Percentiles rank a stretch among this genome's conserved stretches.
Conservation (phyloP, 75 land plant genomes). For the Ceratopteris richardii region DNA sequence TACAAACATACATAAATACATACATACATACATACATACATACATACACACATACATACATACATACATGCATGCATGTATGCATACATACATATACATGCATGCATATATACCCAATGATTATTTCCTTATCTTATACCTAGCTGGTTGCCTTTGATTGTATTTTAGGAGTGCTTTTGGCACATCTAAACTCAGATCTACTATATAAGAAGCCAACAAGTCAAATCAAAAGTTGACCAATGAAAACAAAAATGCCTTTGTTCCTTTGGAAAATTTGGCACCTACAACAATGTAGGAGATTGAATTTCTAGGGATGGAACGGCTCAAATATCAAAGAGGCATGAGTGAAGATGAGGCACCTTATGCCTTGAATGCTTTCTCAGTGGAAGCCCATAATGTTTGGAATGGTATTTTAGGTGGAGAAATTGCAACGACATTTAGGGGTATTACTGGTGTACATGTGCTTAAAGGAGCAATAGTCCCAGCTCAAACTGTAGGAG, state of each 20-base stretch:
- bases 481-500: slow-evolving; percentile 2
- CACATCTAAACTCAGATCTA: no score
- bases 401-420: neutral
- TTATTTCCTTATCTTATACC: no score
- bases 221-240: neutral
- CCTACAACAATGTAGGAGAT: slow-evolving; percentile 23
- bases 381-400: neutral
- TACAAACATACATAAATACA: no score
- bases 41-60: no score
- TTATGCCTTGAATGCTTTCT: slow-evolving; percentile 7
- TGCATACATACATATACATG: no score
- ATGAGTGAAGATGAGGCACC: slow-evolving; percentile 28
- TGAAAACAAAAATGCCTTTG: slow-evolving; percentile 15
- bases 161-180: no score
- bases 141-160: no score
- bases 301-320: slow-evolving; percentile 21
- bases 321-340: slow-evolving; percentile 18
- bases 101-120: no score
- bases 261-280: slow-evolving; percentile 22
- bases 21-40: no score
- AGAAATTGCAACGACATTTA: neutral
- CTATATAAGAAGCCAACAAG: no score
- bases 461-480: neutral
- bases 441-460: slow-evolving; percentile 4
- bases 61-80: no score